A percentile compares a stretch with the other conserved stretches of the same genome.
Evolutionary conservation across 345 rosid species (phyloP).

Genomic region (Viola odorata): DNA sequence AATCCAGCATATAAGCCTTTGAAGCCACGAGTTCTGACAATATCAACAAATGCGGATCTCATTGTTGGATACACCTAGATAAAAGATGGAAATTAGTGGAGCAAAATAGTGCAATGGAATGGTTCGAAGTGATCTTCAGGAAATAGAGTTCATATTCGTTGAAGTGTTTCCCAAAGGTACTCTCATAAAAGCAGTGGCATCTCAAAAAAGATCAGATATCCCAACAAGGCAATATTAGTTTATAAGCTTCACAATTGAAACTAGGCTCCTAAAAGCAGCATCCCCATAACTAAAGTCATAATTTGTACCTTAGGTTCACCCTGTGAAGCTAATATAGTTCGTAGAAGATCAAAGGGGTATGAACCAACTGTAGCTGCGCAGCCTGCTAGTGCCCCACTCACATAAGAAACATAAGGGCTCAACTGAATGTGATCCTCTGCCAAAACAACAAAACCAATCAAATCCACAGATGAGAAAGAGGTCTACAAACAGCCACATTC

Average conservation of each 20-base stretch:
- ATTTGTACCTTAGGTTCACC: slow-evolving; percentile 92
- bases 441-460: no score
- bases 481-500: no score
- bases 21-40: slow-evolving; percentile 62
- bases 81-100: slow-evolving; percentile 11
- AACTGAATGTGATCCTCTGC: slow-evolving; percentile 83
- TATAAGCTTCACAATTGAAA: no score
- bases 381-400: slow-evolving; percentile 90
- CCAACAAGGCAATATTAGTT: no score
- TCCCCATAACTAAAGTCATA: not conserved
- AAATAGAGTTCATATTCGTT: not conserved
- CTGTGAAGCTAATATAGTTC: slow-evolving; percentile 92
- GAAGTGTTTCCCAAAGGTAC: no score
- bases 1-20: slow-evolving; percentile 88
- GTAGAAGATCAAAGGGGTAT: slow-evolving; percentile 94
- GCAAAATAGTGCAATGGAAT: not conserved
- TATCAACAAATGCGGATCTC: slow-evolving; percentile 86
- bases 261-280: no score
- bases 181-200: no score
- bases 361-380: slow-evolving; percentile 96
- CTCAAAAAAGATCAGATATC: no score
- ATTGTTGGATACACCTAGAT: slow-evolving; percentile 87
- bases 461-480: no score
- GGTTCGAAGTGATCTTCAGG: not conserved
- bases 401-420: slow-evolving; percentile 75